Evolutionary conservation across 2,329 filamentous ascomycete genomes (phyloP), one percentile per base, ranked within the genome.

Genomic region (Aspergillus tamarii): DNA sequence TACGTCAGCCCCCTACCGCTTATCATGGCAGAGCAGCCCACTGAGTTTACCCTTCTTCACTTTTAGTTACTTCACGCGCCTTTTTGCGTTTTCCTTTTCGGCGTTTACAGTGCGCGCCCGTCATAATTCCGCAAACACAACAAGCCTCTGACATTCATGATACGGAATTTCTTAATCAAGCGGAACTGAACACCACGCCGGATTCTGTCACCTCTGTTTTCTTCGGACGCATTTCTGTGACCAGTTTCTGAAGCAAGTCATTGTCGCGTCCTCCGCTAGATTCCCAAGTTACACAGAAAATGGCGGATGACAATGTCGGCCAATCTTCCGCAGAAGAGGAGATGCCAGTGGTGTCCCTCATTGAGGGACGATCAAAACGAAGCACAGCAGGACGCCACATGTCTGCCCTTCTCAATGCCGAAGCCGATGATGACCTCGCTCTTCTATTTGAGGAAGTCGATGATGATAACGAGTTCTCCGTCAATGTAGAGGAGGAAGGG

Each of bases 371-470:
- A 64, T 83, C 87, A 68, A 91, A 88, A 77, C 90, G 93, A 67
- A 89, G 89, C 14, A 96, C 91, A 0, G 93, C 93, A 23, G 93
- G 93, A 63, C 94, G 93, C 75, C 89, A 92, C 67, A 91, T 96
- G 85, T 89, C 91, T 71, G 87, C 88, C 57, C 87, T 96, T 75
- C 83, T 95, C 53, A 88, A 91, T 60, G 89, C 89, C 69, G 91
- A 93, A 74, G 89, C 89, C 64, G 91, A 93, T 70, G 88, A 85
- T 19, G 89, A 86, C 70, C 66, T 78, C 83, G 83, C 63, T 85
- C 90, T 66, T 90, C 67, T 79, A 2, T 79, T 94, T 78, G 88
- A 87, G 60, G 90, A 93, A 71, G 87, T 84, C 8, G 89, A 85
- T 34, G 84, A 85, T 63, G 82, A 87, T 53, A 77, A 77, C 30